phyloP scores from a whole-genome alignment of 352 stramenopile species.

The Phytopythium ostracodes region DNA sequence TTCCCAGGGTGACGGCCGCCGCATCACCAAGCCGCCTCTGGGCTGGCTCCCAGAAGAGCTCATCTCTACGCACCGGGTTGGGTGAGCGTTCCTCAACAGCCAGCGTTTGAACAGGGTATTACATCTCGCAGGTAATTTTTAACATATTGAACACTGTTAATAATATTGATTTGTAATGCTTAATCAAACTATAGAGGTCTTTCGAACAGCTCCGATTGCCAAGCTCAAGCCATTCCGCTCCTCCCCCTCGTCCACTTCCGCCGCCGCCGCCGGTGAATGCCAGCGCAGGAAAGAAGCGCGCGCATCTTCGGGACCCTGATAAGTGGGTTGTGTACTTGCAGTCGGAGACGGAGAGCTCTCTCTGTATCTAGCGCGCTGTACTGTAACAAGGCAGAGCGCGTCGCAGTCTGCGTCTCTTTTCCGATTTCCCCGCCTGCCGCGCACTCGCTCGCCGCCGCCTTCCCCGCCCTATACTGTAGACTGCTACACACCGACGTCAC shows the following conservation, averaged over 20 bases:
- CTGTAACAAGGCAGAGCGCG: too few species aligned
- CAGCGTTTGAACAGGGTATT: neutral
- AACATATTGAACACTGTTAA: neutral
- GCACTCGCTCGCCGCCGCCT: neutral
- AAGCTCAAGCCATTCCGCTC: neutral
- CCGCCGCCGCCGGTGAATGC: too few species aligned
- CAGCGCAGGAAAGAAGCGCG: neutral
- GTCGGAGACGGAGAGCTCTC: too few species aligned
- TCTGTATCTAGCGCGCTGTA: neutral
- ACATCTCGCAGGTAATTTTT: neutral
- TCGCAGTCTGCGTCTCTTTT: neutral
- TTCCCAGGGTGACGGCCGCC: neutral
- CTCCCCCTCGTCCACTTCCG: too few species aligned
- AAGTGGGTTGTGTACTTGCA: too few species aligned
- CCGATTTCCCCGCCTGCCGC: slow-evolving; percentile 1
- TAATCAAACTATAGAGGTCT: neutral
- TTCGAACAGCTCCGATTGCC: neutral
- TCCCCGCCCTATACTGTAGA: neutral
- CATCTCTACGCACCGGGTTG: neutral
- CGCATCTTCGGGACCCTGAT: too few species aligned
- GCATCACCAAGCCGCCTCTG: neutral
- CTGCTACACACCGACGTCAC: neutral
- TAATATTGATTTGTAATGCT: neutral
- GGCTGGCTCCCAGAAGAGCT: neutral
- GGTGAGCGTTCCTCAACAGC: neutral